Evolutionary conservation across 2,329 filamentous ascomycete genomes (phyloP).

Genomic region (Botrytis cinerea): DNA sequence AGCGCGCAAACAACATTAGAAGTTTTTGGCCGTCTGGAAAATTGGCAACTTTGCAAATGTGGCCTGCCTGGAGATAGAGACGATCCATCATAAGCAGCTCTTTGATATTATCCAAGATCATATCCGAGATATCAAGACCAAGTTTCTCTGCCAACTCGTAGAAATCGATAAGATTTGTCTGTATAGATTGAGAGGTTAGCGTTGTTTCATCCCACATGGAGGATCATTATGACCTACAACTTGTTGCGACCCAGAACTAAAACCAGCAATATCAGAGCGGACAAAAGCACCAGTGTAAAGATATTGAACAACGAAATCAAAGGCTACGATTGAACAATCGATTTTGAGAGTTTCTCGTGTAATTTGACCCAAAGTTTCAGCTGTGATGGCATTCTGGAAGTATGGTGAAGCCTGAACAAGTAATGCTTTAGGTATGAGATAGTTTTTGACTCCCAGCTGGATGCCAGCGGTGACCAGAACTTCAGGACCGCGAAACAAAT

Average conservation of each 20-base stretch:
- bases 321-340: constrained; percentile 17
- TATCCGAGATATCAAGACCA: not conserved
- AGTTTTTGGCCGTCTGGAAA: not conserved
- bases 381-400: constrained; percentile 25
- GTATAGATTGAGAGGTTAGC: not conserved
- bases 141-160: not conserved
- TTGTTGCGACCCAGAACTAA: not conserved
- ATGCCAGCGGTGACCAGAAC: constrained; percentile 15
- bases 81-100: not conserved
- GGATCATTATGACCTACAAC: constrained; percentile 1
- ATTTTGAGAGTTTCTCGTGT: constrained; percentile 17
- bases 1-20: not conserved
- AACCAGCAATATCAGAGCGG: not conserved
- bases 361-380: constrained; percentile 7
- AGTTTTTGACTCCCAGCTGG: not conserved
- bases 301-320: constrained; percentile 26
- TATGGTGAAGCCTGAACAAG: constrained; percentile 24
- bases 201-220: not conserved
- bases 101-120: not conserved
- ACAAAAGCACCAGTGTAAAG: constrained; percentile 24
- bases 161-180: not conserved
- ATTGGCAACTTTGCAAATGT: not conserved
- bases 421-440: constrained; percentile 23
- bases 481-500: constrained; percentile 19
- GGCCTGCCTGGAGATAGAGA: not conserved